Evolutionary conservation across 192 early-diverging fungal species (phyloP), one percentile per base, ranked within the genome.

Genomic region (Tieghemiomyces parasiticus): DNA sequence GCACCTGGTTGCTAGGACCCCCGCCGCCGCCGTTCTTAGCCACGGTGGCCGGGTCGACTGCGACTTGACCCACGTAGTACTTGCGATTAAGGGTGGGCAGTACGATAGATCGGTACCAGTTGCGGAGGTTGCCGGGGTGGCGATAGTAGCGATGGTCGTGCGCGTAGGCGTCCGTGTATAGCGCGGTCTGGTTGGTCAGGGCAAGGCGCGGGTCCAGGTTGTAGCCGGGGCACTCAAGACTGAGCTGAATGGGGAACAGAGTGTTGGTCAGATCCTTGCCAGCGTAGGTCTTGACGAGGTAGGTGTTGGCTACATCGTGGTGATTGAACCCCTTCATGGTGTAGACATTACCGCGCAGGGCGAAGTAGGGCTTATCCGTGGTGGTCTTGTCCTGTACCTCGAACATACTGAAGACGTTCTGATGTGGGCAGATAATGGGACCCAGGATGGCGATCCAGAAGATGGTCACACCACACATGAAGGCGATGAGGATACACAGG

Each of bases 371-470:
- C 58, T 83, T 77, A 22, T 77, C 71, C 4, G 50, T 69, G 13
- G 63, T 73, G 66, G 67, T 70, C 68, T 81, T 79, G 35, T 64
- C 44, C 2, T 70, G 66, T 3, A 95, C 72, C 60, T 89, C 86
- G 22, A 67, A 67, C 50, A 63, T 75, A 55, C 74, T 89, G 68
- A 66, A 97, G 28, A 88, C 79, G 55, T 86, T 69, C 62, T 85
- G 81, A 58, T 73, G 71, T 4, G 87, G 88, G 66, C 87, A 91
- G 51, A 90, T 69, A 38, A 88, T 67, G 47, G 75, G 66, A n/a
- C 88, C 87, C 54, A 88, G 74, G 28, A 79, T 78, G 4, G 78
- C 86, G 38, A 91, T 89, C 64, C 92, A 86, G 70, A 94, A 93
- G 35, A 97, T 75, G 48, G 93, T 82, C 65, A 85, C 67, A 19